Evolutionary conservation across 2,329 filamentous ascomycete species (phyloP).

Genomic region (Aureobasidium lini): DNA sequence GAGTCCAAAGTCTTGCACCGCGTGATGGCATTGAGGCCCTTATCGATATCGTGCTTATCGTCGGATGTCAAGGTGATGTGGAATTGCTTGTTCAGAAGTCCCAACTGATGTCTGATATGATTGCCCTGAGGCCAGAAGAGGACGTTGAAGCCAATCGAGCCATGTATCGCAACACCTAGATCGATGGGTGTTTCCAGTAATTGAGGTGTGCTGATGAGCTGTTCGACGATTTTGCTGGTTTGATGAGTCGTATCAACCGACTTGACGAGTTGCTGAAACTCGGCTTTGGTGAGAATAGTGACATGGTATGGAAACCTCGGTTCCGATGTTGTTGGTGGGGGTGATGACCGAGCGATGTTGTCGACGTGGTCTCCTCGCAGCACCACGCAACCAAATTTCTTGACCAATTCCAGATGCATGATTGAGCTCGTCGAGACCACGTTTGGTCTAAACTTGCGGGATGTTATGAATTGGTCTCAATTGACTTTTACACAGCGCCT

Average conservation of each 20-base stretch:
- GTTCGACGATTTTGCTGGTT: background rate
- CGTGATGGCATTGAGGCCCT: constrained; percentile 5
- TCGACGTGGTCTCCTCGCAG: background rate
- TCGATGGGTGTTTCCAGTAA: background rate
- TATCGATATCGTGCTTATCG: constrained; percentile 12
- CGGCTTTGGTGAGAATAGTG: background rate
- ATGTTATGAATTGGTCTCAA: background rate
- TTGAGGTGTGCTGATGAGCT: background rate
- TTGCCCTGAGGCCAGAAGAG: constrained; percentile 15
- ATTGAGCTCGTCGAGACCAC: background rate
- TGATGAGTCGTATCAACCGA: background rate
- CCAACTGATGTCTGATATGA: background rate
- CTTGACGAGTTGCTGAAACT: background rate
- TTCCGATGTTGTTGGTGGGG: background rate
- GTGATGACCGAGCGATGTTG: background rate
- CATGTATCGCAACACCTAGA: background rate
- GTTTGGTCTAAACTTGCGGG: background rate
- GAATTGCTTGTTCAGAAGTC: constrained; percentile 1
- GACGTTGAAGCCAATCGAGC: background rate
- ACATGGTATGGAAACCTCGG: background rate
- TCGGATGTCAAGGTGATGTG: constrained; percentile 9
- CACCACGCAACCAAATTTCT: background rate
- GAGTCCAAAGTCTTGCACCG: background rate
- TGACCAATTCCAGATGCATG: background rate
- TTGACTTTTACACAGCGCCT: background rate